phyloP scores from a whole-genome alignment of 2,329 filamentous ascomycete genomes.

The Parafenestella ontariensis region DNA sequence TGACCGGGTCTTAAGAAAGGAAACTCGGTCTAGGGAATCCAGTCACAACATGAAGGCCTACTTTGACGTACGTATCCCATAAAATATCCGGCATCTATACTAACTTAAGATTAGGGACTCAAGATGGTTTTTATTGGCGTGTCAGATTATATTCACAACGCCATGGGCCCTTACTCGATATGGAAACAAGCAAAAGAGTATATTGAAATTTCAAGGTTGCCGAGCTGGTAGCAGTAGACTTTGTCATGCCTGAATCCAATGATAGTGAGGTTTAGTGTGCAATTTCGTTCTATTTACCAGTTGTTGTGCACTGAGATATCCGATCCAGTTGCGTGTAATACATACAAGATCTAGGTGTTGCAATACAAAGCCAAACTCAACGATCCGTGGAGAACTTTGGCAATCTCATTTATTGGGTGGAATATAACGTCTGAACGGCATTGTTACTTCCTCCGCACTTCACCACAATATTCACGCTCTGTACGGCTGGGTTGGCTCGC shows the following conservation, averaged over 20 bases:
- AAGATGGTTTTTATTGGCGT: constrained; percentile 4
- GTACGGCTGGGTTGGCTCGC: background rate
- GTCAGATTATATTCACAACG: constrained; percentile 5
- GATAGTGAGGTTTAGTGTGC: no score
- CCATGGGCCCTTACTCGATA: constrained; percentile 4
- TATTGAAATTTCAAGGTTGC: background rate
- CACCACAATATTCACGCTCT: background rate
- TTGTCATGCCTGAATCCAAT: no score
- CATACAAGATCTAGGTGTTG: background rate
- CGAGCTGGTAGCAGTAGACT: background rate
- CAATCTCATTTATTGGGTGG: no score
- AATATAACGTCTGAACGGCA: no score
- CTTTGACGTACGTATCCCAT: constrained; percentile 1
- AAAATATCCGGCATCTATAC: background rate
- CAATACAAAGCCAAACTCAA: no score
- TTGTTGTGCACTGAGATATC: no score
- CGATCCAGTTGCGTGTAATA: no score
- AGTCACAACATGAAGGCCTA: constrained; percentile 2
- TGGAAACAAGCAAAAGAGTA: constrained; percentile 7
- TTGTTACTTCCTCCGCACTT: no score
- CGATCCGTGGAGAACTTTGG: no score
- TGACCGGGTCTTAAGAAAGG: background rate
- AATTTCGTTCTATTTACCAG: no score
- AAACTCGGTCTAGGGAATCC: constrained; percentile 1
- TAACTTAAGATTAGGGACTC: background rate